Percentiles rank a stretch among this genome's conserved stretches.
Conservation (phyloP, 208 protist species). For the Zelonia costaricensis region DNA sequence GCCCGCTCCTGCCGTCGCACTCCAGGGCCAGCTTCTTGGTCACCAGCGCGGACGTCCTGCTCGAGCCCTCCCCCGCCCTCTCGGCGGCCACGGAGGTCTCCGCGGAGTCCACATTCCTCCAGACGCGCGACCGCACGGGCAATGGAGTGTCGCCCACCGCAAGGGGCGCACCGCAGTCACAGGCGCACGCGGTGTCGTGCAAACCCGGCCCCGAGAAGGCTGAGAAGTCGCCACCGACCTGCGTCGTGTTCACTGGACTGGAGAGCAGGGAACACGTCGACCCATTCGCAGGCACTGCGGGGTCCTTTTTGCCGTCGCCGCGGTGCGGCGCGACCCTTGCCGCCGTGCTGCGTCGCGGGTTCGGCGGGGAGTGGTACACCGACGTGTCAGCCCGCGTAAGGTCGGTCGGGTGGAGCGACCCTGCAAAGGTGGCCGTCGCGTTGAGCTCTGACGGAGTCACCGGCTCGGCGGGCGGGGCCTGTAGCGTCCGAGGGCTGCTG, state of each 20-base stretch:
- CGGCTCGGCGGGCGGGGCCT: neutral
- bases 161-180: neutral
- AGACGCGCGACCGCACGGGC: neutral
- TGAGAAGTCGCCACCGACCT: conserved; percentile 4
- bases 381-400: conserved; percentile 2
- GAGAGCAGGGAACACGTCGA: neutral
- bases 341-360: neutral
- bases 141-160: neutral
- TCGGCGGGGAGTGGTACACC: neutral
- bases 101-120: conserved; percentile 6
- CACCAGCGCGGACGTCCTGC: neutral
- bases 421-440: neutral
- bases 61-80: neutral
- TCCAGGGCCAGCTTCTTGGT: conserved; percentile 10
- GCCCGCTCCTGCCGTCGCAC: conserved; percentile 1
- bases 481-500: neutral
- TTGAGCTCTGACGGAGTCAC: neutral
- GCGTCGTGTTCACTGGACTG: neutral
- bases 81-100: neutral
- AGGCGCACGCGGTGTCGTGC: neutral
- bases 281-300: too few species aligned
- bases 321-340: too few species aligned
- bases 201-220: neutral
- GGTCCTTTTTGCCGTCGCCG: too few species aligned
- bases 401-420: neutral